Base-by-base conservation (phyloP, 2,329 filamentous ascomycete genomes). In the Cercospora sp. region DNA sequence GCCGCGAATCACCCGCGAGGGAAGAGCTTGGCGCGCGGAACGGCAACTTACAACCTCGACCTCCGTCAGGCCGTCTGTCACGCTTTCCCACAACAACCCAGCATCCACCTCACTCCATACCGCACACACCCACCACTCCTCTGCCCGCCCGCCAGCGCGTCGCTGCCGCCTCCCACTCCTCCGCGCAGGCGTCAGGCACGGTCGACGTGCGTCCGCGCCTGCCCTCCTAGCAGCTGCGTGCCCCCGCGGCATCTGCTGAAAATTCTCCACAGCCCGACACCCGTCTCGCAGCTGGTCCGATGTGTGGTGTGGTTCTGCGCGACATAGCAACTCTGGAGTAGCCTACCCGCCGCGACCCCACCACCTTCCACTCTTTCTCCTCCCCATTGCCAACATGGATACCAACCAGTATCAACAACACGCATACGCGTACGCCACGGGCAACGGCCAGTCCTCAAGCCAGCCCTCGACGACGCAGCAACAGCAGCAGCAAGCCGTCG, bases 381-480 rank as follows among this genome's bases (percentile, higher is more conserved):
- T 12, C 18, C 37, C 51, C 65, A 63, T 64, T 40, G 45, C 18
- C 53, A 68, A 57, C 51, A 68, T 68, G 66, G 66, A 68, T 65
- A 49, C 32, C 66, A 68, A 57, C 61, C 66, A 65, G 55, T 68
- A 64, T 26, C 62, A 64, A 43, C 62, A 64, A 57, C 62, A 64
- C 62, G 49, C 62, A 21, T 64, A 64, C 32, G 62, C 49, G 49
- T 64, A 64, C 26, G 49, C 45, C 65, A 59, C 37, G 67, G 69
- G 63, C 70, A 71, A 63, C 71, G 70, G 26, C 72, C 71, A 66
- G 71, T 72, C 55, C 64, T 55, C 45, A 40, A 66, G 9, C 28
- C 73, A 72, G 65, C 66, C 70, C 7, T 59, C 66, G 12, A 51
- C 65, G 21, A 21, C 21, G 13, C 71, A 73, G 21, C 72, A 72